A percentile compares a stretch with the other conserved stretches of the same genome.
Evolutionary conservation across 2,329 filamentous ascomycete species (phyloP).

Genomic region (Lasiodiplodia citricola): DNA sequence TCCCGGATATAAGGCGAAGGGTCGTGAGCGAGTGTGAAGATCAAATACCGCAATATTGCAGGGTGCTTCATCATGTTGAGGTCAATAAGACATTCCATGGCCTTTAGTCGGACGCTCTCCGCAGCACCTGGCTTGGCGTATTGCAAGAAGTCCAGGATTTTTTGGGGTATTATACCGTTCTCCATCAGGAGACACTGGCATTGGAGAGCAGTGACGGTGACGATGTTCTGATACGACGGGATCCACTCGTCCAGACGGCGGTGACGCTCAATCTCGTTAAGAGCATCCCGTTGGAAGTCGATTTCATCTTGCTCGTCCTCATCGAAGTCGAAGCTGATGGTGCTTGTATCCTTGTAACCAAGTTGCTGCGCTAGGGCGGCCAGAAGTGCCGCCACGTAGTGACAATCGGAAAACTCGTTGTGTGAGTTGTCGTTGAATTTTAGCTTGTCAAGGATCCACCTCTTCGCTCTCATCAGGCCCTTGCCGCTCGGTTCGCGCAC

Average conservation of each 20-base stretch:
- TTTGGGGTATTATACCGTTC: constrained; percentile 58
- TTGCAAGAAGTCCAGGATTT: constrained; percentile 63
- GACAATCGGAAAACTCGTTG: constrained; percentile 84
- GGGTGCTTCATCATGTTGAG: constrained; percentile 59
- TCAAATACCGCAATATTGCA: constrained; percentile 60
- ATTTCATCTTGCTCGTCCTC: constrained; percentile 59
- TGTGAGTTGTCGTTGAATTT: constrained; percentile 94
- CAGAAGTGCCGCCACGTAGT: constrained; percentile 85
- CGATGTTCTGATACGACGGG: constrained; percentile 68
- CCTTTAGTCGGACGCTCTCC: constrained; percentile 63
- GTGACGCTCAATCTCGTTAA: constrained; percentile 67
- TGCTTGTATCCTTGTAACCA: constrained; percentile 34
- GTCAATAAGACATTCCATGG: constrained; percentile 63
- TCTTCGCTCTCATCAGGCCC: constrained; percentile 78
- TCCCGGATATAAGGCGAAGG: constrained; percentile 63
- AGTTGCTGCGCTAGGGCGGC: constrained; percentile 63
- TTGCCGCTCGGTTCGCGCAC: constrained; percentile 77
- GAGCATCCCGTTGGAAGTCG: constrained; percentile 60
- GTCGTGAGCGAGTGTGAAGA: constrained; percentile 62
- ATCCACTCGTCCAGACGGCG: constrained; percentile 71
- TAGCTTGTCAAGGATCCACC: constrained; percentile 86
- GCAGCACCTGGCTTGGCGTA: constrained; percentile 66
- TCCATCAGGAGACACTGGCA: constrained; percentile 62
- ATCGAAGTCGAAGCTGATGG: constrained; percentile 46
- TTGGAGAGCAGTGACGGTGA: constrained; percentile 65